Percentiles rank a stretch among this genome's conserved stretches.
Conservation (phyloP, 106 monocot genomes). For the Allium cepa region DNA sequence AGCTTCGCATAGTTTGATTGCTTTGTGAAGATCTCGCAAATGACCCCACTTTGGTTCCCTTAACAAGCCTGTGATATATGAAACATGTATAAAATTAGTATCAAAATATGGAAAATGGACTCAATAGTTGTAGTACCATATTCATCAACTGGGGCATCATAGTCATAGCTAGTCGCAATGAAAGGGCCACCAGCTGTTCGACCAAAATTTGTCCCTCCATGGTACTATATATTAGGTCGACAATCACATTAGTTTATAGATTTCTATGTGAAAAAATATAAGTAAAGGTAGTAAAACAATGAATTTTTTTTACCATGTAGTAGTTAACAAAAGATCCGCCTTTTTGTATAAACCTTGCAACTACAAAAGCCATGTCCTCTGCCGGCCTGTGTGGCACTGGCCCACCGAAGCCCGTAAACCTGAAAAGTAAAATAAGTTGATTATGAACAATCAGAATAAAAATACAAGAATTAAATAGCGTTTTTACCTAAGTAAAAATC, state of each 20-base stretch:
- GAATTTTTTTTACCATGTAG: constrained; percentile 72
- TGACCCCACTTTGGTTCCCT: constrained; percentile 99
- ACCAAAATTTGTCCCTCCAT: constrained; percentile 94
- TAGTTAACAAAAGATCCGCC: constrained; percentile 97
- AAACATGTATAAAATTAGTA: neutral
- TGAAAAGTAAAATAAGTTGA: constrained; percentile 2
- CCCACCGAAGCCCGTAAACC: constrained; percentile 89
- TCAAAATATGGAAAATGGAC: neutral
- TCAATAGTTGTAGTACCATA: constrained; percentile 40
- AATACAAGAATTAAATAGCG: too few species aligned
- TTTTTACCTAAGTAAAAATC: too few species aligned
- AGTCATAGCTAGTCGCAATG: constrained; percentile 7
- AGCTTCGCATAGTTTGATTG: constrained; percentile 82
- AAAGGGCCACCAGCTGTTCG: constrained; percentile 91
- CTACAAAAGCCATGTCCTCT: constrained; percentile 89
- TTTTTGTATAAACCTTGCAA: constrained; percentile 87
- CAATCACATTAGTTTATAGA: neutral
- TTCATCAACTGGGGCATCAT: constrained; percentile 37
- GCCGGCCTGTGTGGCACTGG: constrained; percentile 78
- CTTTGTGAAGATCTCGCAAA: constrained; percentile 88
- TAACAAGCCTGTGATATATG: neutral
- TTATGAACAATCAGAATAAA: too few species aligned
- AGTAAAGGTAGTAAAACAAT: neutral
- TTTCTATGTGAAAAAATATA: neutral
- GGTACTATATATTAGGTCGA: constrained; percentile 27